Percentiles rank a stretch among this genome's conserved stretches.
Conservation (phyloP, 768 basidiomycete species). For the Agaricus sinodeliciosus region DNA sequence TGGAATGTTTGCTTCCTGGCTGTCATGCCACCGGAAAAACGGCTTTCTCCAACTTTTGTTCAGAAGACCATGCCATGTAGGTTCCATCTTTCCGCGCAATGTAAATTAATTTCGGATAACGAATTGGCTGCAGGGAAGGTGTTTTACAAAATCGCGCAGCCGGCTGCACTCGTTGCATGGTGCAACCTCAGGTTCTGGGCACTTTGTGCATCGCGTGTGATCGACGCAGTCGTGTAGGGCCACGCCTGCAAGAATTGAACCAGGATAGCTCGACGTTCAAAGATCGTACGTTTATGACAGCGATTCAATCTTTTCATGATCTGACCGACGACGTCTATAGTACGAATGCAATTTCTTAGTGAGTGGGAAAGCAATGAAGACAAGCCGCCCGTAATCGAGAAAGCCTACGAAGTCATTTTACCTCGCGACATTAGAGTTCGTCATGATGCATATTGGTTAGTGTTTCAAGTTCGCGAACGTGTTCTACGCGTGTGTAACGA, state of each 20-base stretch:
- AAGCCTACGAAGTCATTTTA: constrained; percentile 46
- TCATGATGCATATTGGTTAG: constrained; percentile 46
- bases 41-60: constrained; percentile 49
- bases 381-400: constrained; percentile 37
- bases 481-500: constrained; percentile 5
- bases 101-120: constrained; percentile 6
- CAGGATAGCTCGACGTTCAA: constrained; percentile 41
- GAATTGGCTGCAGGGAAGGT: constrained; percentile 42
- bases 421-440: constrained; percentile 35
- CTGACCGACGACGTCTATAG: constrained; percentile 18
- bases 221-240: constrained; percentile 33
- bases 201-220: constrained; percentile 46
- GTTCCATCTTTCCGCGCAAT: constrained; percentile 11
- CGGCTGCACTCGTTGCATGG: constrained; percentile 43
- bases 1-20: constrained; percentile 40
- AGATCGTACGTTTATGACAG: constrained; percentile 34
- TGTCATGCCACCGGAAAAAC: constrained; percentile 47
- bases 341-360: constrained; percentile 42
- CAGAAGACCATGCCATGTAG: constrained; percentile 52
- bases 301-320: neutral
- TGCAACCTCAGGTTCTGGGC: constrained; percentile 38
- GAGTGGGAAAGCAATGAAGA: constrained; percentile 42
- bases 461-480: neutral
- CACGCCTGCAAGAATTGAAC: constrained; percentile 43
- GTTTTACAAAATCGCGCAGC: constrained; percentile 42